These are phyloP conservation scores for Podospora tetraspora DNA, from an alignment of 495 filamentous ascomycete genomes.

Conservation along the genomic window DNA sequence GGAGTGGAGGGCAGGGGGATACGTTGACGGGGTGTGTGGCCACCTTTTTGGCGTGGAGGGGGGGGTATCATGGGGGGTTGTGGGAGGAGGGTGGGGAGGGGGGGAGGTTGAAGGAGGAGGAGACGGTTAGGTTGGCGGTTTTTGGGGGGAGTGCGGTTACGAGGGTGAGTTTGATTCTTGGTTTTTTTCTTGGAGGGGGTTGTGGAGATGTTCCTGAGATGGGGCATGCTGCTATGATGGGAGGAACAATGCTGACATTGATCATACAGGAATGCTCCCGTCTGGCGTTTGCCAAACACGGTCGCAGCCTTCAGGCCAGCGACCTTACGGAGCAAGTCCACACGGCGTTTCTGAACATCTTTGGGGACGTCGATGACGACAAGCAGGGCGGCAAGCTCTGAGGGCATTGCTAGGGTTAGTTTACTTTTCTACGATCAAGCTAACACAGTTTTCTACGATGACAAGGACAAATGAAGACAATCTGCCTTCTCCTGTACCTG, in stretches of 20 bases:
- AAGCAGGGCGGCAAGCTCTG: constrained; percentile 14
- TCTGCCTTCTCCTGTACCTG: background rate
- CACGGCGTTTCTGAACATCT: constrained; percentile 70
- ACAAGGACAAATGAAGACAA: background rate
- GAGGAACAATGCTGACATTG: background rate
- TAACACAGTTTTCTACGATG: background rate
- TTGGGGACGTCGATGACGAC: constrained; percentile 49
- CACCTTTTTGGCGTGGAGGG: constrained; percentile 38
- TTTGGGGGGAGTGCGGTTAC: constrained; percentile 85
- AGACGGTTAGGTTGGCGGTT: constrained; percentile 71
- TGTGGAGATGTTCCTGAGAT: no score
- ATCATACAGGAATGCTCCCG: constrained; percentile 69
- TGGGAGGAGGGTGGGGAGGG: constrained; percentile 69
- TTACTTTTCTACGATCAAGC: background rate
- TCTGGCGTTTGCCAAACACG: constrained; percentile 79
- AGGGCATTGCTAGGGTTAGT: background rate
- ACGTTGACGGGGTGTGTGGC: constrained; percentile 87
- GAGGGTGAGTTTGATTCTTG: constrained; percentile 43
- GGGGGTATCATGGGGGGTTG: constrained; percentile 30
- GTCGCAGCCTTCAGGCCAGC: constrained; percentile 85
- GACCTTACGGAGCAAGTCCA: constrained; percentile 92
- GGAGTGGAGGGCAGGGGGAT: constrained; percentile 92
- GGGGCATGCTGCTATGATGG: no score
- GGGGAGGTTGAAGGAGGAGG: constrained; percentile 49
- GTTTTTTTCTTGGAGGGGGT: no score